Evolutionary conservation across 768 basidiomycete species (phyloP), one percentile per base, ranked within the genome.

Genomic region (Boletus tylopilopsis): DNA sequence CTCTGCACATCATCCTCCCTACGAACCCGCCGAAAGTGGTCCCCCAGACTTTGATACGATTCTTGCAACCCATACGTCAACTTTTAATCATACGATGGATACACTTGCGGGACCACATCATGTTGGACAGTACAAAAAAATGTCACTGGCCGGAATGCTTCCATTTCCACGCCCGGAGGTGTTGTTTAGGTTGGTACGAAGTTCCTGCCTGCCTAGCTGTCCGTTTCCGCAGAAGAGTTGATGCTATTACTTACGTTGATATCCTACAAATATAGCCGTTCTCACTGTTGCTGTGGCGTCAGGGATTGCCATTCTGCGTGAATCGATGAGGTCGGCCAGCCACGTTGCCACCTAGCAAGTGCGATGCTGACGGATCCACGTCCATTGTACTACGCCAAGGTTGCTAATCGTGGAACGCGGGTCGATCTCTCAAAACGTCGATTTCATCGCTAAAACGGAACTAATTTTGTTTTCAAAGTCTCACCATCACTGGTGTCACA

Each of bases 351-450:
- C 11, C 29, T 29, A 36, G 13, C 42, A 15, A 39, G 18, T 33
- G 30, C 38, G 27, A 15, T 36, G 19, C 4, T 34, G 27, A 18
- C 29, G 38, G n/a, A 32, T n/a, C 32, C 12, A 25, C 36, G 25
- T 46, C 42, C 44, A 21, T 19, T n/a, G 40, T 43, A 33, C 13
- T 19, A 19, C 21, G 22, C 39, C 34, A 37, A 34, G 10, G 24
- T 34, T 45, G 15, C 43, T 52, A 47, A 58, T 47, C 47, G 23
- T n/a, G 33, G 43, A 30, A 13, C 29, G 29, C 29, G 41, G n/a
- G 11, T 13, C 23, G 21, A 25, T 30, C 27, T 21, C 24, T 45
- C 24, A 5, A 27, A 32, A 21, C 21, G 19, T 34, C 30, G 24
- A 23, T 47, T 46, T 37, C 15, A 25, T 42, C 33, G 33, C 23